phyloP scores from a whole-genome alignment of 108 stramenopile species.

The Asterionellopsis glacialis region DNA sequence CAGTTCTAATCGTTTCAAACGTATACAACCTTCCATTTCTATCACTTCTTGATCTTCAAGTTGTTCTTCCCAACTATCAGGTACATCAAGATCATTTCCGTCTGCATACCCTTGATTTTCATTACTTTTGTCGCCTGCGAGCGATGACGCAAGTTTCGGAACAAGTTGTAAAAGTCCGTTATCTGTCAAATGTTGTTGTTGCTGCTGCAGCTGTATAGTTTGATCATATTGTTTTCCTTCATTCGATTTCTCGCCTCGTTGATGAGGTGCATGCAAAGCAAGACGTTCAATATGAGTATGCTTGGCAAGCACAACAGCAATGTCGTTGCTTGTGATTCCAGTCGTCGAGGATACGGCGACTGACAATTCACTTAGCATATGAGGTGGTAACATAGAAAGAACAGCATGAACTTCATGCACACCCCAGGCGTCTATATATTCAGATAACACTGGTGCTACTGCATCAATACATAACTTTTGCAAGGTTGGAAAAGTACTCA shows the following conservation, averaged over 20 bases:
- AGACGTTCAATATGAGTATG: neutral
- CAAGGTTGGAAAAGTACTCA: neutral
- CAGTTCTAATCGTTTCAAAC: neutral
- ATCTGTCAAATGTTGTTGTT: too few species aligned
- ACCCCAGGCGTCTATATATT: neutral
- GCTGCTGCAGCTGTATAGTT: too few species aligned
- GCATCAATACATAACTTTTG: neutral
- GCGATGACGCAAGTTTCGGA: too few species aligned
- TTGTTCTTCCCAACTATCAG: too few species aligned
- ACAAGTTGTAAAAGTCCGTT: too few species aligned
- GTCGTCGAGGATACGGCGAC: neutral
- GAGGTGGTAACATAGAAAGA: neutral
- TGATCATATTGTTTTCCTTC: too few species aligned
- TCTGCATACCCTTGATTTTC: too few species aligned
- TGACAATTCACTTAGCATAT: neutral
- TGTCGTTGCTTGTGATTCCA: neutral
- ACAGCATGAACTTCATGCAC: neutral
- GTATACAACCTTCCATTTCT: conserved; percentile 1
- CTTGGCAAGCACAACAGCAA: neutral
- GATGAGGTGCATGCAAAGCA: neutral
- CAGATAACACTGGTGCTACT: neutral
- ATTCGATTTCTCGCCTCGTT: too few species aligned
- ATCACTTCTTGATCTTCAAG: neutral
- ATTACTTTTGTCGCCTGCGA: too few species aligned
- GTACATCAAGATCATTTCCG: too few species aligned